Conservation (phyloP, 2,329 filamentous ascomycete species). For the Ophioceras dolichostomum region DNA sequence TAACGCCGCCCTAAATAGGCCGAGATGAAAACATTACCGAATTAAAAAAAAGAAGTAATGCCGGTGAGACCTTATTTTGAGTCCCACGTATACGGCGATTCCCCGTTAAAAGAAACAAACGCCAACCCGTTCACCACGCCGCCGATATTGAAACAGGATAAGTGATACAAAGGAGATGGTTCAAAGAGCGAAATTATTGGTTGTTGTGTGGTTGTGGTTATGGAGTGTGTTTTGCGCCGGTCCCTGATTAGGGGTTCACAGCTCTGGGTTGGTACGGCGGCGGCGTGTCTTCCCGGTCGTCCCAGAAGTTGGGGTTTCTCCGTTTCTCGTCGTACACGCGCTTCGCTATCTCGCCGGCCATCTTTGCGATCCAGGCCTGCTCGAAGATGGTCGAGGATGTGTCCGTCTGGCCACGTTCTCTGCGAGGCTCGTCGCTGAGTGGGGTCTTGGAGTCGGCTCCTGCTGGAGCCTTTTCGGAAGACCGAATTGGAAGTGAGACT, state of each 20-base stretch:
- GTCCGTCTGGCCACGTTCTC: conserved; percentile 27
- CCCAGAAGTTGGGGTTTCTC: conserved; percentile 37
- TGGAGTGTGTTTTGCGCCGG: not conserved
- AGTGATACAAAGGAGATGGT: not conserved
- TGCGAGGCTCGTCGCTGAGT: conserved; percentile 2
- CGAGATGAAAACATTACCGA: conserved; percentile 2
- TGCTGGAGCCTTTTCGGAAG: not conserved
- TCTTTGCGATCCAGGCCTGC: conserved; percentile 82
- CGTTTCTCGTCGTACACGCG: conserved; percentile 81
- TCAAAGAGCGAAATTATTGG: not conserved
- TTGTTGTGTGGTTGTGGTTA: not conserved
- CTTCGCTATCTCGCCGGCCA: conserved; percentile 82
- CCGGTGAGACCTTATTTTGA: not conserved
- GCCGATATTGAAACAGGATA: not conserved
- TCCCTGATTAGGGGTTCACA: not conserved
- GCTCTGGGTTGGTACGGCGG: conserved; percentile 32
- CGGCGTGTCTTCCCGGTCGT: conserved; percentile 42
- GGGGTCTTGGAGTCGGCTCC: not conserved
- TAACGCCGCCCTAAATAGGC: not conserved
- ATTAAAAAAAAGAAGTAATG: conserved; percentile 3
- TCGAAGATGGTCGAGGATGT: conserved; percentile 53
- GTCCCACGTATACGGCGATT: too few species aligned
- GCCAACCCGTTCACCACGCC: conserved; percentile 1
- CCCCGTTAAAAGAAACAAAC: not conserved
- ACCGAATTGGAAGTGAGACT: not conserved